Percentiles rank a stretch among this genome's conserved stretches.
Conservation (phyloP, 2,329 filamentous ascomycete genomes). For the Pseudogymnoascus sp. region DNA sequence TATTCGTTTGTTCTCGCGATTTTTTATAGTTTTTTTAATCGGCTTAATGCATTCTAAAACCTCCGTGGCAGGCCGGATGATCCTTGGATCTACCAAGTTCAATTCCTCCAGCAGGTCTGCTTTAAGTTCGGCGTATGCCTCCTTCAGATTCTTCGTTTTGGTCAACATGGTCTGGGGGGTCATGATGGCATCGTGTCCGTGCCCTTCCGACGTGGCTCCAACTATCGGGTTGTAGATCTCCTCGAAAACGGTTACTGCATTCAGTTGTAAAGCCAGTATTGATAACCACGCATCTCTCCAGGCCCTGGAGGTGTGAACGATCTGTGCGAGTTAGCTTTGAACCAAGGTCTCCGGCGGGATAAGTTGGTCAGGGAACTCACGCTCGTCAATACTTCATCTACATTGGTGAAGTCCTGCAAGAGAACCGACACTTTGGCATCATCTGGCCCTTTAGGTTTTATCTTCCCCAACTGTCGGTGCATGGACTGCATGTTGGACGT, state of each 20-base stretch:
- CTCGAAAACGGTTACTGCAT: slow-evolving; percentile 61
- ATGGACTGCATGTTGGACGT: slow-evolving; percentile 57
- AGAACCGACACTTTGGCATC: slow-evolving; percentile 69
- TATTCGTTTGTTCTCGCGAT: slow-evolving; percentile 72
- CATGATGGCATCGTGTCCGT: slow-evolving; percentile 46
- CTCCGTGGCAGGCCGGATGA: slow-evolving; percentile 63
- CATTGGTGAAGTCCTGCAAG: slow-evolving; percentile 74
- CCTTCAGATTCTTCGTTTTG: slow-evolving; percentile 57
- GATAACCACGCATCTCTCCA: slow-evolving; percentile 76
- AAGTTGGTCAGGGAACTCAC: slow-evolving; percentile 38
- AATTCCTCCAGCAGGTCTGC: slow-evolving; percentile 67
- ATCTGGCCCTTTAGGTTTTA: slow-evolving; percentile 62
- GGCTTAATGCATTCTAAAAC: slow-evolving; percentile 64
- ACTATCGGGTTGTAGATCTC: slow-evolving; percentile 71
- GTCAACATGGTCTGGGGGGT: slow-evolving; percentile 59
- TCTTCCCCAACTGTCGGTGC: slow-evolving; percentile 67
- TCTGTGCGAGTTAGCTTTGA: slow-evolving; percentile 39
- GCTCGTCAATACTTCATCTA: slow-evolving; percentile 65
- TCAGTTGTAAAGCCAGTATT: slow-evolving; percentile 62
- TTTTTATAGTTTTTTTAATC: slow-evolving; percentile 77
- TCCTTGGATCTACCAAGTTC: slow-evolving; percentile 59
- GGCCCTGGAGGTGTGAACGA: slow-evolving; percentile 66
- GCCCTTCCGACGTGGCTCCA: slow-evolving; percentile 53
- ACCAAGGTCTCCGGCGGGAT: not conserved
- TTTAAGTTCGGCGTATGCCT: slow-evolving; percentile 64